Conservation (phyloP, 257 asterid species). For the Cordia subcordata region DNA sequence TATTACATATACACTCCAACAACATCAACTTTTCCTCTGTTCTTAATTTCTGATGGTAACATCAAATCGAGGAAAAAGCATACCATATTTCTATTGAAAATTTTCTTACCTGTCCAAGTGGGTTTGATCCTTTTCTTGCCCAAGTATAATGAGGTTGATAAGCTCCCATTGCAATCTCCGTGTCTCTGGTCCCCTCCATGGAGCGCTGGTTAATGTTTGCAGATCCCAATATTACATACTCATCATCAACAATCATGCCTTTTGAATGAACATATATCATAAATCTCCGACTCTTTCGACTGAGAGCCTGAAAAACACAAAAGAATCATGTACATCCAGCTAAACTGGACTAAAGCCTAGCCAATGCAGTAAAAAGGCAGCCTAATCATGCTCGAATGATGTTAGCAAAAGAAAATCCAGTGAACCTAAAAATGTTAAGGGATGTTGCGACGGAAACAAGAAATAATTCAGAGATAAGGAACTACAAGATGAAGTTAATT, state of each 20-base stretch:
- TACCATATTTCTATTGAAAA: too few relatives aligned
- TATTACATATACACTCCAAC: too few relatives aligned
- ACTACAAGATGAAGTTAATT: too few relatives aligned
- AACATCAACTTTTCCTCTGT: too few relatives aligned
- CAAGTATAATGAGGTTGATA: constrained; percentile 89
- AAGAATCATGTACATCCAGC: not conserved
- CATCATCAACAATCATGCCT: constrained; percentile 96
- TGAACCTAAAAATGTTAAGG: too few relatives aligned
- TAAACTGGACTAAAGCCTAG: not conserved
- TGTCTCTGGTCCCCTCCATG: constrained; percentile 90
- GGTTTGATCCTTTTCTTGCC: constrained; percentile 64
- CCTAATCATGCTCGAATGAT: not conserved
- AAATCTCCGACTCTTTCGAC: constrained; percentile 76
- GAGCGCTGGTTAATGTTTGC: constrained; percentile 96
- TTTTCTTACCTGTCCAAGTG: constrained; percentile 73
- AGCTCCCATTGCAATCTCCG: constrained; percentile 98
- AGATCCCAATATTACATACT: constrained; percentile 78
- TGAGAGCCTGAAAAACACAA: constrained; percentile 53
- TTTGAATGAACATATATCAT: constrained; percentile 98
- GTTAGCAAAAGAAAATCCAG: not conserved
- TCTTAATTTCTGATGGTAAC: too few relatives aligned
- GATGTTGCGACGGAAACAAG: not conserved
- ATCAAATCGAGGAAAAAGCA: too few relatives aligned
- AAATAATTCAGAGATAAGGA: not conserved
- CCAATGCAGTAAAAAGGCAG: not conserved